Evolutionary conservation across 2,329 filamentous ascomycete genomes (phyloP).

Genomic region (Sporothrix pseudoabietina): DNA sequence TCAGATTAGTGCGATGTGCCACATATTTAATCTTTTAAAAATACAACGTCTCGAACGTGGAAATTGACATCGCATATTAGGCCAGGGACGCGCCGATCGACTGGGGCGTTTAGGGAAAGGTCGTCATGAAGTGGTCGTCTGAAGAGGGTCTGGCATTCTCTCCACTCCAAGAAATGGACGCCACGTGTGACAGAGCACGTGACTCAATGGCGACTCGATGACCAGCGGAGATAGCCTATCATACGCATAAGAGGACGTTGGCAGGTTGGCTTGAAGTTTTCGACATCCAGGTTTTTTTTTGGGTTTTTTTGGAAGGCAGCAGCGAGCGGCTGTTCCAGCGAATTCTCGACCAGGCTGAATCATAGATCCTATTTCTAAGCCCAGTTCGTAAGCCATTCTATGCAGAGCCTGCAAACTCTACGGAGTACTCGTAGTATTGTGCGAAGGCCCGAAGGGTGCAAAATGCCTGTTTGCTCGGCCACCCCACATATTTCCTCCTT

Average conservation of each 20-base stretch:
- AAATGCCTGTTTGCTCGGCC: constrained; percentile 6
- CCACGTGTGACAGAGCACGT: neutral
- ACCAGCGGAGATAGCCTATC: too few species aligned
- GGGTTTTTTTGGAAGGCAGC: neutral
- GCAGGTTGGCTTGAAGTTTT: neutral
- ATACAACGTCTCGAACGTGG: neutral
- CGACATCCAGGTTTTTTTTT: neutral
- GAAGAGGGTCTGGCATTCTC: neutral
- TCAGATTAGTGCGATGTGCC: neutral
- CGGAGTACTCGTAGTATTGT: too few species aligned
- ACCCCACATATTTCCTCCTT: constrained; percentile 17
- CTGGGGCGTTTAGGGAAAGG: constrained; percentile 16
- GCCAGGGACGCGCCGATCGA: constrained; percentile 13
- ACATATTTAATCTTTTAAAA: neutral
- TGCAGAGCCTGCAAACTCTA: neutral
- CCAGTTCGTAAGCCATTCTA: neutral
- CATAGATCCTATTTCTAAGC: constrained; percentile 11
- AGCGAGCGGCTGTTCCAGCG: neutral
- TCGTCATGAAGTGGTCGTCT: neutral
- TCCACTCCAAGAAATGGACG: too few species aligned
- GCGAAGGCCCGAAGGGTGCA: neutral
- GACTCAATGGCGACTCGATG: too few species aligned
- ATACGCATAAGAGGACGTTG: too few species aligned
- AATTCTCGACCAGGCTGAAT: constrained; percentile 6
- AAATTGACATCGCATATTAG: neutral